Percentiles rank a stretch among this genome's conserved stretches.
Evolutionary conservation across 768 basidiomycete species (phyloP).

Genomic region (Mycena metata): DNA sequence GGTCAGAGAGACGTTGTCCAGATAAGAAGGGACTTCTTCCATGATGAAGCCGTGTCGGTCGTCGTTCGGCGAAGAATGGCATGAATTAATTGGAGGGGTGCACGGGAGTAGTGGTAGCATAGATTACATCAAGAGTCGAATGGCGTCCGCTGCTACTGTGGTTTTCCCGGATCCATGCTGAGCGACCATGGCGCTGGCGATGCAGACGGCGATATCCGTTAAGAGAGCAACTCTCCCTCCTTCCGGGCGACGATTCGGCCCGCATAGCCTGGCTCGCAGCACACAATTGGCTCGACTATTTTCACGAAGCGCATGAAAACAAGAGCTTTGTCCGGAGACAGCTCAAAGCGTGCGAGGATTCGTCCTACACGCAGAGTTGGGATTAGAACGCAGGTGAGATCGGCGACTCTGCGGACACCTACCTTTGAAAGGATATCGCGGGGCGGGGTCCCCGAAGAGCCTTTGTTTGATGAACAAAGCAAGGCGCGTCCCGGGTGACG

Average conservation of each 20-base stretch:
- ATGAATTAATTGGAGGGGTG: no score
- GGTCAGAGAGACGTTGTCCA: no score
- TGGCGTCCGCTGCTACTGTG: not conserved
- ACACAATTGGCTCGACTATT: slow-evolving; percentile 5
- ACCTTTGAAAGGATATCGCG: slow-evolving; percentile 24
- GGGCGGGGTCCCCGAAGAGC: slow-evolving; percentile 5
- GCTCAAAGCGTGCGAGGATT: slow-evolving; percentile 27
- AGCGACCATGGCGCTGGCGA: not conserved
- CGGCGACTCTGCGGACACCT: not conserved
- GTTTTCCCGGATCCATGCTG: not conserved
- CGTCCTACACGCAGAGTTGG: not conserved
- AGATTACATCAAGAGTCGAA: slow-evolving; percentile 6
- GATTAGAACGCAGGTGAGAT: not conserved
- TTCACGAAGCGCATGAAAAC: slow-evolving; percentile 22
- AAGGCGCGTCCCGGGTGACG: not conserved
- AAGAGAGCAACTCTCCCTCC: slow-evolving; percentile 3
- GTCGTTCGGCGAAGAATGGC: no score
- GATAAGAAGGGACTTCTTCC: no score
- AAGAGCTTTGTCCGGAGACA: not conserved
- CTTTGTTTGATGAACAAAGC: not conserved
- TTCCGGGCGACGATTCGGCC: not conserved
- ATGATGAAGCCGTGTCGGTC: not conserved
- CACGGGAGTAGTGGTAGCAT: not conserved
- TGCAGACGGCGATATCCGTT: not conserved
- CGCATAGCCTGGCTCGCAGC: not conserved